A percentile compares a stretch with the other conserved stretches of the same genome.
phyloP scores from a whole-genome alignment of 495 filamentous ascomycete species.

The Clavariopsis aquatica region DNA sequence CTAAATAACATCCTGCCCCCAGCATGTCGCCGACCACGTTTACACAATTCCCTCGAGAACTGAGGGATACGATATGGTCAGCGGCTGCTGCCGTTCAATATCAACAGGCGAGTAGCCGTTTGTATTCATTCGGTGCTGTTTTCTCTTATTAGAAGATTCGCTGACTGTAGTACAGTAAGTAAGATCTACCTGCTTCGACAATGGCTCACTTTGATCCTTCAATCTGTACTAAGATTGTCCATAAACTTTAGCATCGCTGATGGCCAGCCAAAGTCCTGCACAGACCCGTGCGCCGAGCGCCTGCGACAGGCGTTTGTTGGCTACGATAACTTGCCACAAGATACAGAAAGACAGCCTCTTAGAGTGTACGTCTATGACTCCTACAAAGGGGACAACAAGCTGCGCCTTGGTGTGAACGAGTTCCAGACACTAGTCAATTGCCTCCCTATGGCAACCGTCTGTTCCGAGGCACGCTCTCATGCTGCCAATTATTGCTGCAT shows the following conservation, averaged over 20 bases:
- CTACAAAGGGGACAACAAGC: neutral
- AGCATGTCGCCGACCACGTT: constrained; percentile 8
- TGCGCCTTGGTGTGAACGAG: constrained; percentile 1
- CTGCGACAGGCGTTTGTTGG: constrained; percentile 11
- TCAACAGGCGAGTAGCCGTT: constrained; percentile 1
- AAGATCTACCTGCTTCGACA: neutral
- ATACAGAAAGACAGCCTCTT: constrained; percentile 3
- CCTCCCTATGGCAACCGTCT: constrained; percentile 9
- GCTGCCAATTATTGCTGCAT: constrained; percentile 1
- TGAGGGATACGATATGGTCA: constrained; percentile 8
- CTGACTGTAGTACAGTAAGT: constrained; percentile 3
- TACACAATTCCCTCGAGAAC: constrained; percentile 1
- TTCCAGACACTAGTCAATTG: constrained; percentile 7
- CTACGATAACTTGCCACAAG: constrained; percentile 8
- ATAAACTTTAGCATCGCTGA: constrained; percentile 7
- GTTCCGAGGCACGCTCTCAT: constrained; percentile 3
- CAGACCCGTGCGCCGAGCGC: neutral
- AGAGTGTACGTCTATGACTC: constrained; percentile 1
- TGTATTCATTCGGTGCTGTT: neutral
- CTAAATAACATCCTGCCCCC: neutral
- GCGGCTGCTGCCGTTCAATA: constrained; percentile 16
- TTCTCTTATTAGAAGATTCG: too few species aligned
- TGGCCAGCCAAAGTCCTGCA: neutral
- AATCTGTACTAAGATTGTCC: neutral
- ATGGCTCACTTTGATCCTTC: too few species aligned